phyloP scores from a whole-genome alignment of 257 asterid genomes.

The Solanum chaucha region DNA sequence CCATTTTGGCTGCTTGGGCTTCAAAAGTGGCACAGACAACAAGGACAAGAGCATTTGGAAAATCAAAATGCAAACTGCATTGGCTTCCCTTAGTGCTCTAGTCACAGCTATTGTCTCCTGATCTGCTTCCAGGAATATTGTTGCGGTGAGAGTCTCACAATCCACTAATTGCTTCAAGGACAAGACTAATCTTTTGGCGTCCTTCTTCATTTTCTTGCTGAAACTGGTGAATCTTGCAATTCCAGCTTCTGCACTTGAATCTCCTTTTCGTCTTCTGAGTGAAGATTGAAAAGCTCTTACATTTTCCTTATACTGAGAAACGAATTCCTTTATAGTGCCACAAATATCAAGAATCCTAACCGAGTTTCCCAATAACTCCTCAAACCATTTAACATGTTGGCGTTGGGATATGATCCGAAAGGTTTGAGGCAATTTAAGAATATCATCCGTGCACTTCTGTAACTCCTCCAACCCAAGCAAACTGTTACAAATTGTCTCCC shows the following conservation, averaged over 20 bases:
- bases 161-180: conserved; percentile 8
- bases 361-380: conserved; percentile 13
- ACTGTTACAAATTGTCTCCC: background rate
- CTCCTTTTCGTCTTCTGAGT: conserved; percentile 19
- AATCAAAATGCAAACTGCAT: conserved; percentile 4
- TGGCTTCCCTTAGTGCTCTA: conserved; percentile 18
- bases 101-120: conserved; percentile 16
- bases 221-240: background rate
- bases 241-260: conserved; percentile 1
- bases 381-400: conserved; percentile 6
- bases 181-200: background rate
- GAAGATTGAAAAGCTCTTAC: conserved; percentile 14
- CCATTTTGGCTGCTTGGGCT: conserved; percentile 20
- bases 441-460: conserved; percentile 12
- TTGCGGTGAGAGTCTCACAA: background rate
- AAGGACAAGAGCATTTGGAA: conserved; percentile 7
- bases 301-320: conserved; percentile 8
- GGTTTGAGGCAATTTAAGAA: conserved; percentile 12
- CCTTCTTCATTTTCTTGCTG: conserved; percentile 14
- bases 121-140: conserved; percentile 10
- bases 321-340: conserved; percentile 4
- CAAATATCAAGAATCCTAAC: conserved; percentile 13
- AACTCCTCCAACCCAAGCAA: conserved; percentile 10
- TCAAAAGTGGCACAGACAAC: conserved; percentile 15
- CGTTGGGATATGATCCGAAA: background rate